Evolutionary conservation across 176 grass and related monocot genomes (phyloP).

Genomic region (Tillandsia fasciculata): DNA sequence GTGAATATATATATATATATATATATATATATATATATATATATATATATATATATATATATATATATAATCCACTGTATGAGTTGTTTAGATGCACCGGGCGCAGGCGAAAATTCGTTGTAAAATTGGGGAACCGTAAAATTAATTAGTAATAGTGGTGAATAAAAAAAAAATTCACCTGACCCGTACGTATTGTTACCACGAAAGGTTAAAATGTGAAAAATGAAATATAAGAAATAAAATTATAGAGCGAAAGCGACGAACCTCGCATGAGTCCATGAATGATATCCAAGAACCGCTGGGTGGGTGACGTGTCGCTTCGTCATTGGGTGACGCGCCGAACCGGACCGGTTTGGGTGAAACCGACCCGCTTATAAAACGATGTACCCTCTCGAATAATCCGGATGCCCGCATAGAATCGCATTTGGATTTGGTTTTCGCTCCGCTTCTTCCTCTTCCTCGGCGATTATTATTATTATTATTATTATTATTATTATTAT

Average conservation of each 20-base stretch:
- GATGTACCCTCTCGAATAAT: not conserved
- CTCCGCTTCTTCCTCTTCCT: constrained; percentile 16
- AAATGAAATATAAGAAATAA: not conserved
- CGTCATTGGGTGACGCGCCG: not conserved
- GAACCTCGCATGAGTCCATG: not conserved
- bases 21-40: too few relatives aligned
- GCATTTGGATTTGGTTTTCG: constrained; percentile 19
- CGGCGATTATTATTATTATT: not conserved
- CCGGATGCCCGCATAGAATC: not conserved
- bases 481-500: not conserved
- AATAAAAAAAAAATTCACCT: not conserved
- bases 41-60: too few relatives aligned
- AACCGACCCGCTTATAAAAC: not conserved
- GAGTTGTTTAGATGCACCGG: too few relatives aligned
- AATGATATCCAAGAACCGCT: not conserved
- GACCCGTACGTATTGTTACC: not conserved
- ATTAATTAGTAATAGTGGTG: too few relatives aligned
- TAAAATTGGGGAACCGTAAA: too few relatives aligned
- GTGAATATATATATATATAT: too few relatives aligned
- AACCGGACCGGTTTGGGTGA: not conserved
- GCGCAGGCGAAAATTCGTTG: too few relatives aligned
- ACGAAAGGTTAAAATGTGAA: too few relatives aligned
- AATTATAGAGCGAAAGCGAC: not conserved
- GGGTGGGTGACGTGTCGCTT: not conserved
- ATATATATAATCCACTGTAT: too few relatives aligned